Evolutionary conservation across 2,329 filamentous ascomycete species (phyloP), one percentile per base, ranked within the genome.

Genomic region (Aureobasidium sp.): DNA sequence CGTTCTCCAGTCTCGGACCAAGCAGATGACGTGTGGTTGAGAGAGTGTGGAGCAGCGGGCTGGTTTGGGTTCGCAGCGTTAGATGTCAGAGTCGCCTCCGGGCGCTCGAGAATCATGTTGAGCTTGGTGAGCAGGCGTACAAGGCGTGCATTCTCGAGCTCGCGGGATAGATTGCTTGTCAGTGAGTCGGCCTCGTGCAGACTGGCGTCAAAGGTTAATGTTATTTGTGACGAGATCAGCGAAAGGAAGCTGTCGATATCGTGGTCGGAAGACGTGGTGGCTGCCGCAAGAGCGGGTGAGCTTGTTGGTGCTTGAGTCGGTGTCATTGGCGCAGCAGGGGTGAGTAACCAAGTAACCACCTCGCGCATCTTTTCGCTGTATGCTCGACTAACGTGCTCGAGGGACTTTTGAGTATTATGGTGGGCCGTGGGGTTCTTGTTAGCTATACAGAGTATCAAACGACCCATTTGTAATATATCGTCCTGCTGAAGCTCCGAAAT

Each of bases 1-100:
- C 92, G 85, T 69, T 96, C 91, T 30, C 93, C 93, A 52, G 89
- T 94, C 73, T 97, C 93, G 5, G 91, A 90, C 93, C 94, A 99
- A 3, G 71, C 66, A 15, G 67, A 63, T 6, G 69, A 70, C 25
- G 69, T 67, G 60, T 72, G 68, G 58, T 72, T 72, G 11, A 70
- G 65, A 8, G 32, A 68, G 68, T 15, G 71, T 57, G 3, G 69
- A 63, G 36, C 62, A 65, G 62, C 64, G 71, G 61, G 68, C 71
- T 69, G 27, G 59, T 65, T 65, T 1, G 71, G 69, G 11, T 72
- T 68, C 67, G 49, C 69, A 67, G 82, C 78, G 64, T 92, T 88
- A 44, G 86, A 85, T 25, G 57, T 13, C 29, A 59, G 27, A 30
- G 57, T 59, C 27, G 34, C 8, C 70, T 97, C 93, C 1, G 88